These are phyloP conservation scores for Dendrobium nobile DNA, from an alignment of 106 monocot species.

Conservation along the genomic window DNA sequence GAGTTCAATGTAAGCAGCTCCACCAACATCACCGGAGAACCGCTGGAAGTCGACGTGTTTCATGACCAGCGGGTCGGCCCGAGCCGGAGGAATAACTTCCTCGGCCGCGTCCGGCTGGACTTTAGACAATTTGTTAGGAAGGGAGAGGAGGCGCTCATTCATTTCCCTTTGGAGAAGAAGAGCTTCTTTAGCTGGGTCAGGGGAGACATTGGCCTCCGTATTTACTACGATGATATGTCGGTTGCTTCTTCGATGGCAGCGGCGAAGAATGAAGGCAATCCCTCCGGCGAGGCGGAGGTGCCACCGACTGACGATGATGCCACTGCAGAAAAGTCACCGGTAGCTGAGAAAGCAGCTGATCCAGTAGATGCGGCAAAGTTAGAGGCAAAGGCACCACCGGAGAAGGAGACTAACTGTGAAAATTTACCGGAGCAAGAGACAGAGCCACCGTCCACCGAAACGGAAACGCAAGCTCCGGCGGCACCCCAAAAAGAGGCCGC, in stretches of 20 bases:
- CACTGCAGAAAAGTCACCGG: conserved; percentile 4
- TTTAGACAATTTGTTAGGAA: conserved; percentile 48
- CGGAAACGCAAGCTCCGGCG: conserved; percentile 3
- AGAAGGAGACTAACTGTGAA: not conserved
- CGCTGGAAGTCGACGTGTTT: conserved; percentile 57
- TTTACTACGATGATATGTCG: conserved; percentile 63
- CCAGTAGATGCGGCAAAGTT: not conserved
- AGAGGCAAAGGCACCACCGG: conserved; percentile 8
- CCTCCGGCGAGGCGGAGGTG: not conserved
- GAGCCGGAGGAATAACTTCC: conserved; percentile 55
- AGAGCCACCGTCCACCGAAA: not conserved
- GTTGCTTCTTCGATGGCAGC: conserved; percentile 14
- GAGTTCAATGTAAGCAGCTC: conserved; percentile 36
- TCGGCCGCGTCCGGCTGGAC: conserved; percentile 66
- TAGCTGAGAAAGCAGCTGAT: not conserved
- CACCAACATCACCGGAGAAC: conserved; percentile 21
- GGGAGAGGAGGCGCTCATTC: conserved; percentile 79
- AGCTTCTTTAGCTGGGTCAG: conserved; percentile 71
- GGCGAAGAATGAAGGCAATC: conserved; percentile 4
- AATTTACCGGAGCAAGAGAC: not conserved
- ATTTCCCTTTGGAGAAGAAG: conserved; percentile 88
- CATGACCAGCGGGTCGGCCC: conserved; percentile 52
- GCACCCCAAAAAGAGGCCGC: not conserved
- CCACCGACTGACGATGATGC: conserved; percentile 6
- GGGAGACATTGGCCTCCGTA: conserved; percentile 58